A percentile compares a stretch with the other conserved stretches of the same genome.
phyloP scores from a whole-genome alignment of 75 land plant genomes.

The Pinus taeda region DNA sequence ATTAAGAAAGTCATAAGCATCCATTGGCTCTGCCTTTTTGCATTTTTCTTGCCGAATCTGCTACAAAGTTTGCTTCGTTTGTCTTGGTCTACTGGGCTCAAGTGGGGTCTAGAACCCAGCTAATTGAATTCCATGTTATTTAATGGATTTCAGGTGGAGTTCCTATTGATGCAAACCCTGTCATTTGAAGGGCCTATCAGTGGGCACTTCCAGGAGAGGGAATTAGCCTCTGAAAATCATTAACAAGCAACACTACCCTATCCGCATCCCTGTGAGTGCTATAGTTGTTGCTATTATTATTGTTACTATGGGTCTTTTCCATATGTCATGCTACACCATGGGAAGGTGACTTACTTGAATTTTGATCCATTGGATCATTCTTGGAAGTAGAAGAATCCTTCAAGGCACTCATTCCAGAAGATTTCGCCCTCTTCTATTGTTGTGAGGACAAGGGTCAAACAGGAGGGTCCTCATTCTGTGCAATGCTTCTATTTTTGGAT shows the following conservation, averaged over 20 bases:
- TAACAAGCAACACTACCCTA: not conserved
- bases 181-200: slow-evolving; percentile 30
- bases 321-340: not conserved
- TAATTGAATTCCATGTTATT: slow-evolving; percentile 2
- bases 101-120: not conserved
- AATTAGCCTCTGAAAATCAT: not conserved
- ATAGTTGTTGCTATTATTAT: not conserved
- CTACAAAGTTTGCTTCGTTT: not conserved
- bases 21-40: not conserved
- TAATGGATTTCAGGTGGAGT: slow-evolving; percentile 23
- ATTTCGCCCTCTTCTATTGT: not conserved
- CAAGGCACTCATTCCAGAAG: not conserved
- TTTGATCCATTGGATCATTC: slow-evolving; percentile 7
- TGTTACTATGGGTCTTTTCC: not conserved
- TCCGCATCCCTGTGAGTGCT: not conserved
- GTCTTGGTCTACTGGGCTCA: not conserved
- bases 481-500: too few relatives aligned
- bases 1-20: not conserved
- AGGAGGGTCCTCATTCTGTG: too few relatives aligned
- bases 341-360: slow-evolving; percentile 6
- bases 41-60: not conserved
- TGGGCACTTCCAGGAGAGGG: slow-evolving; percentile 7
- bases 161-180: slow-evolving; percentile 22
- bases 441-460: too few relatives aligned
- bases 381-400: too few relatives aligned